Evolutionary conservation across 352 stramenopile genomes (phyloP).

Genomic region (Phytophthora capsici): DNA sequence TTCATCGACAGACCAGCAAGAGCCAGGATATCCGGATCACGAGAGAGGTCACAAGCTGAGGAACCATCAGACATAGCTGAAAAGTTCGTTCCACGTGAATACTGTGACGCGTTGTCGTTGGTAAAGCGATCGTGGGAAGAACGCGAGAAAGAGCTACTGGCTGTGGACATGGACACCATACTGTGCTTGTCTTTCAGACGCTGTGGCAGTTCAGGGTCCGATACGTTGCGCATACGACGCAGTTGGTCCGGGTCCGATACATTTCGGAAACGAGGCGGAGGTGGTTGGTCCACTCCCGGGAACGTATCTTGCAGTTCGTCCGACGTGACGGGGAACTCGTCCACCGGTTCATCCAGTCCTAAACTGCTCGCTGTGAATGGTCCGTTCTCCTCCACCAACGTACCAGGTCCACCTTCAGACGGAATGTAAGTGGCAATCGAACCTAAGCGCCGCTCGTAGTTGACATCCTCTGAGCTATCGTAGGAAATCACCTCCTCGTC

Average conservation of each 20-base stretch:
- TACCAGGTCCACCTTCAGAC: slow-evolving; percentile 26
- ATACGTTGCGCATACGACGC: slow-evolving; percentile 42
- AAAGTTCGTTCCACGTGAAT: slow-evolving; percentile 45
- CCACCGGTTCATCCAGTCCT: slow-evolving; percentile 30
- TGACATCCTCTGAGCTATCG: slow-evolving; percentile 41
- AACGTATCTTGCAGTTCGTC: slow-evolving; percentile 48
- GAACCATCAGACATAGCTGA: slow-evolving; percentile 54
- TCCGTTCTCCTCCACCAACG: slow-evolving; percentile 27
- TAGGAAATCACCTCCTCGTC: slow-evolving; percentile 37
- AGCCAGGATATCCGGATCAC: slow-evolving; percentile 61
- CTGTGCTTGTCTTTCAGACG: slow-evolving; percentile 48
- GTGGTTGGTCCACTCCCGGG: slow-evolving; percentile 33
- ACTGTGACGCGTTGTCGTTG: slow-evolving; percentile 42
- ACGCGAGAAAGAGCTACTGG: slow-evolving; percentile 59
- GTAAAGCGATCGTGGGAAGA: slow-evolving; percentile 39
- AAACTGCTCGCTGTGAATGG: slow-evolving; percentile 24
- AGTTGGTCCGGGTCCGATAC: slow-evolving; percentile 42
- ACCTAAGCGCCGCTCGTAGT: slow-evolving; percentile 37
- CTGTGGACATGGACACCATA: slow-evolving; percentile 65
- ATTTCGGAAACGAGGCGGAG: slow-evolving; percentile 37
- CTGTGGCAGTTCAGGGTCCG: slow-evolving; percentile 32
- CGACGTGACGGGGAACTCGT: slow-evolving; percentile 35
- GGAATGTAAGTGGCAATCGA: slow-evolving; percentile 44
- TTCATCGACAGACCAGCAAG: slow-evolving; percentile 60
- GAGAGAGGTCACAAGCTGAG: slow-evolving; percentile 46